Percentiles rank a stretch among this genome's conserved stretches.
These are phyloP conservation scores for Sporothrix mexicana DNA, from an alignment of 2,329 filamentous ascomycete species.

Conservation along the genomic window DNA sequence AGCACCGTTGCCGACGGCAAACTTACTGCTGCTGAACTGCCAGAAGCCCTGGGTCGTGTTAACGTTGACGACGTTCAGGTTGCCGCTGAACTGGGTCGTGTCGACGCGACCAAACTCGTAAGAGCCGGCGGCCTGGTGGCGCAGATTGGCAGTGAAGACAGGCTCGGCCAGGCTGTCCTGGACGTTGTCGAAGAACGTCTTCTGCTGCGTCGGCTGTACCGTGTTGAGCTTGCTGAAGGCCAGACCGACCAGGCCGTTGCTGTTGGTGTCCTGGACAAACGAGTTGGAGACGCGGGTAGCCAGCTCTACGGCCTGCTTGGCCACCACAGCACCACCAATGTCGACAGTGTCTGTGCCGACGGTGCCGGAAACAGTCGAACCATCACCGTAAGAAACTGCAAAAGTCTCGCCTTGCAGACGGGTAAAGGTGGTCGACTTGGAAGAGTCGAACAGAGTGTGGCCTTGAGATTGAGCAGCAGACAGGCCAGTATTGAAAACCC, in stretches of 20 bases:
- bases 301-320: constrained; percentile 69
- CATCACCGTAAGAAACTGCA: constrained; percentile 72
- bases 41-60: constrained; percentile 70
- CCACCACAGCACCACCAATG: constrained; percentile 68
- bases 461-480: constrained; percentile 50
- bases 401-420: constrained; percentile 57
- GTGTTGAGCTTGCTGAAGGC: constrained; percentile 70
- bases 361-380: constrained; percentile 65
- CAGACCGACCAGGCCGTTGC: constrained; percentile 72
- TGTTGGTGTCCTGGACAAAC: constrained; percentile 65
- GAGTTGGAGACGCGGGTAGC: constrained; percentile 63
- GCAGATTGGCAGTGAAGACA: constrained; percentile 73
- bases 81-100: constrained; percentile 63
- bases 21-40: constrained; percentile 65
- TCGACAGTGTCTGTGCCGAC: constrained; percentile 72
- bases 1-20: constrained; percentile 56
- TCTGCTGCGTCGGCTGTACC: constrained; percentile 65
- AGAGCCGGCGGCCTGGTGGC: constrained; percentile 62
- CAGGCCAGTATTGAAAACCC: constrained; percentile 71
- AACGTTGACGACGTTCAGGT: constrained; percentile 66
- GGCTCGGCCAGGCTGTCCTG: constrained; percentile 65
- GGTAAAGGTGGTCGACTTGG: constrained; percentile 46
- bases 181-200: constrained; percentile 76
- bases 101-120: constrained; percentile 80
- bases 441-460: constrained; percentile 54